Conservation (phyloP, 352 stramenopile species). For the Phytophthora kernoviae region DNA sequence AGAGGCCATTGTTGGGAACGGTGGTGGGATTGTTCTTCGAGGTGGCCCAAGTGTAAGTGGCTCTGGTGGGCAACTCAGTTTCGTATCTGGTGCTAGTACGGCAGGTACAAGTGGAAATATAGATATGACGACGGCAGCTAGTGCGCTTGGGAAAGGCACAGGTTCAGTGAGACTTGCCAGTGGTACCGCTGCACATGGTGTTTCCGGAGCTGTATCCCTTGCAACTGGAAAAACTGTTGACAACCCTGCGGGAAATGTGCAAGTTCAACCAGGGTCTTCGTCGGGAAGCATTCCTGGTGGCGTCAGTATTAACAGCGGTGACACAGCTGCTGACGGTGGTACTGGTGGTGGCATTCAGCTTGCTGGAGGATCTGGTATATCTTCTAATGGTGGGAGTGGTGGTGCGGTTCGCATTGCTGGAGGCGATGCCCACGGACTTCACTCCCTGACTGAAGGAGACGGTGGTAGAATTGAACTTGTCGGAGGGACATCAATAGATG, state of each 20-base stretch:
- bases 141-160: constrained; percentile 21
- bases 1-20: constrained; percentile 33
- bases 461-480: constrained; percentile 37
- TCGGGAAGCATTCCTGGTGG: constrained; percentile 29
- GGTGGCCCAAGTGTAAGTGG: constrained; percentile 54
- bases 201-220: constrained; percentile 32
- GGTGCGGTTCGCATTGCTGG: constrained; percentile 46
- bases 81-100: constrained; percentile 43
- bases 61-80: constrained; percentile 34
- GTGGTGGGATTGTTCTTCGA: constrained; percentile 49
- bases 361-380: constrained; percentile 45
- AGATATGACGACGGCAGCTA: constrained; percentile 25
- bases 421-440: constrained; percentile 39
- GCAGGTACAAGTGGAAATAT: constrained; percentile 36
- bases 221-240: constrained; percentile 28
- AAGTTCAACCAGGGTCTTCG: constrained; percentile 40
- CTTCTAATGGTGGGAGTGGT: constrained; percentile 53
- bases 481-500: constrained; percentile 48
- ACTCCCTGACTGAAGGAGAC: constrained; percentile 39
- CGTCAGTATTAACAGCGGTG: constrained; percentile 44
- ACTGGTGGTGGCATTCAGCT: constrained; percentile 41
- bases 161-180: constrained; percentile 36
- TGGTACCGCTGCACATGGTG: constrained; percentile 27
- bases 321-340: constrained; percentile 31
- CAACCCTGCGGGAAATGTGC: constrained; percentile 31